Percentiles rank a stretch among this genome's conserved stretches.
These are phyloP conservation scores for Amborella trichopoda DNA, from an alignment of 164 flowering plant genomes.

Conservation along the genomic window DNA sequence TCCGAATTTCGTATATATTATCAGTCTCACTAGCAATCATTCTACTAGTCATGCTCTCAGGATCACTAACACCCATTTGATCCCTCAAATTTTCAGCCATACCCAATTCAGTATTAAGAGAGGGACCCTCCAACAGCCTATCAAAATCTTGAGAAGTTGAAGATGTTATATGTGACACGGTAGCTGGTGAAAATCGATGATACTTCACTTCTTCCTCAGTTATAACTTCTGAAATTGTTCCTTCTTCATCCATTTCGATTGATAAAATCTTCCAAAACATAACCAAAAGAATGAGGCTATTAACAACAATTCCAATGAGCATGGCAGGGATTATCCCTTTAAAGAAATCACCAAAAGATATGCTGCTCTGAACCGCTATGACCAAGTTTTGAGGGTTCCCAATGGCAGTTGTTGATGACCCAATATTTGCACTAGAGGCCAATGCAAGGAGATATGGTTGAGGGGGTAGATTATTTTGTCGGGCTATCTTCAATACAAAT, in stretches of 20 bases:
- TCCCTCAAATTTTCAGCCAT: too few species aligned
- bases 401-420: background rate
- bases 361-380: conserved; percentile 62
- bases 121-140: too few species aligned
- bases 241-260: conserved; percentile 41
- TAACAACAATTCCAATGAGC: conserved; percentile 53
- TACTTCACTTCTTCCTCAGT: conserved; percentile 38
- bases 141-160: conserved; percentile 1
- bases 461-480: background rate
- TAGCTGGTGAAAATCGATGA: conserved; percentile 86
- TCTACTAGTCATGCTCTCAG: conserved; percentile 33
- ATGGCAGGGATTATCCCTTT: conserved; percentile 60
- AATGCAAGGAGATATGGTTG: background rate
- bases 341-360: conserved; percentile 56
- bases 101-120: too few species aligned
- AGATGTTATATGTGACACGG: conserved; percentile 25
- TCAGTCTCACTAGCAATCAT: conserved; percentile 19
- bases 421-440: conserved; percentile 1
- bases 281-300: conserved; percentile 39
- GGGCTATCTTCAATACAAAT: background rate
- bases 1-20: conserved; percentile 10
- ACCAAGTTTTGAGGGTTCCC: conserved; percentile 42
- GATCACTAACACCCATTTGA: conserved; percentile 7
- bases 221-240: conserved; percentile 25
- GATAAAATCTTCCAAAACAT: conserved; percentile 60